These are phyloP conservation scores for Aspergillus intermedius DNA, from an alignment of 2,329 filamentous ascomycete genomes.

Conservation along the genomic window DNA sequence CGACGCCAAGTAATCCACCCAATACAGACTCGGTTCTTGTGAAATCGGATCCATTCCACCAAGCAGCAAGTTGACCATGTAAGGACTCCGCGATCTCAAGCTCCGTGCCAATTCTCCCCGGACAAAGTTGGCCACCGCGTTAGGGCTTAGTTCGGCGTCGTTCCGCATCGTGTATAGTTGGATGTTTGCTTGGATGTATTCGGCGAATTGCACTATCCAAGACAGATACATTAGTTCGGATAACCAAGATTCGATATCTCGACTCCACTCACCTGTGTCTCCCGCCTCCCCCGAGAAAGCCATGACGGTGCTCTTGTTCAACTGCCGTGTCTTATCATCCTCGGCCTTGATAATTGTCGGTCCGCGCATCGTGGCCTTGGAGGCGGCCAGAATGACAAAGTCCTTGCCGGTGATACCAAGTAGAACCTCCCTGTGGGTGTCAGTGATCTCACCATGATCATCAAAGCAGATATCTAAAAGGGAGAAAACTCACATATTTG, in stretches of 20 bases:
- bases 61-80: conserved; percentile 92
- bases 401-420: conserved; percentile 98
- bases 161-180: conserved; percentile 99
- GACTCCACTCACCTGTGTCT: conserved; percentile 65
- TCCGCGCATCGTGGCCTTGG: conserved; percentile 96
- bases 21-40: conserved; percentile 85
- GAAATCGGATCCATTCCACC: conserved; percentile 91
- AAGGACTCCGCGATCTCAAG: conserved; percentile 84
- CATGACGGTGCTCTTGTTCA: conserved; percentile 93
- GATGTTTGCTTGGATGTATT: conserved; percentile 97
- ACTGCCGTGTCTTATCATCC: conserved; percentile 89
- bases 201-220: conserved; percentile 83
- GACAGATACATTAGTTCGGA: conserved; percentile 9
- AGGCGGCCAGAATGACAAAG: conserved; percentile 95
- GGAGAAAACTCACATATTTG: conserved; percentile 23
- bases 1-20: conserved; percentile 93
- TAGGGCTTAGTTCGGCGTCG: conserved; percentile 81
- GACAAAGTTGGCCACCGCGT: conserved; percentile 86
- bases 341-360: conserved; percentile 89
- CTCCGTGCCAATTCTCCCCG: conserved; percentile 87
- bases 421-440: conserved; percentile 77
- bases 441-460: not conserved
- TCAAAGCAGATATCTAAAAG: not conserved
- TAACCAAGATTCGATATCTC: no score
- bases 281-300: conserved; percentile 94